These are phyloP conservation scores for Lindgomyces ingoldianus DNA, from an alignment of 495 filamentous ascomycete species.

Conservation along the genomic window DNA sequence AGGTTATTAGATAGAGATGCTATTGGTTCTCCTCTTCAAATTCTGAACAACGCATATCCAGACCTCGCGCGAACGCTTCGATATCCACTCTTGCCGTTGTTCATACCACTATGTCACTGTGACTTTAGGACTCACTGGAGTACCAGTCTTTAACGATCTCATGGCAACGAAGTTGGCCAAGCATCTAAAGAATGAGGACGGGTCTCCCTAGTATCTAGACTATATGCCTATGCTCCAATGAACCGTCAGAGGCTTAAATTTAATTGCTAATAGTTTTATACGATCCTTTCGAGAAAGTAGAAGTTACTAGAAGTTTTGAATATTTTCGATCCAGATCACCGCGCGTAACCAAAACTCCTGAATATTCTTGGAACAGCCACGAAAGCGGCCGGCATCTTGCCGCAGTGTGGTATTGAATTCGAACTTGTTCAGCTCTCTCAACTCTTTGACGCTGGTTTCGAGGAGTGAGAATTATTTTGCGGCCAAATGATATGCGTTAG, in stretches of 20 bases:
- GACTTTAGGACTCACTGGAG: background rate
- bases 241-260: background rate
- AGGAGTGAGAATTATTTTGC: background rate
- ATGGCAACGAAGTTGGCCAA: background rate
- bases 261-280: background rate
- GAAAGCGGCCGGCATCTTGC: background rate
- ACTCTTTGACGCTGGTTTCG: background rate
- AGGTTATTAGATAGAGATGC: no score
- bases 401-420: background rate
- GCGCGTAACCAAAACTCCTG: background rate
- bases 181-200: background rate
- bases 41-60: no score
- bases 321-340: background rate
- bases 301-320: background rate
- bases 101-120: background rate
- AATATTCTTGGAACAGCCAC: background rate
- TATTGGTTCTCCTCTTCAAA: no score
- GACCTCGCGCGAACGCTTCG: no score
- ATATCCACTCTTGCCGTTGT: no score
- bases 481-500: background rate
- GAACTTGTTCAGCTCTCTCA: background rate
- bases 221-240: background rate
- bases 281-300: background rate
- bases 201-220: background rate
- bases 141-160: background rate